Evolutionary conservation across 2,329 filamentous ascomycete genomes (phyloP), one percentile per base, ranked within the genome.

Genomic region (Hymenoscyphus repandus): DNA sequence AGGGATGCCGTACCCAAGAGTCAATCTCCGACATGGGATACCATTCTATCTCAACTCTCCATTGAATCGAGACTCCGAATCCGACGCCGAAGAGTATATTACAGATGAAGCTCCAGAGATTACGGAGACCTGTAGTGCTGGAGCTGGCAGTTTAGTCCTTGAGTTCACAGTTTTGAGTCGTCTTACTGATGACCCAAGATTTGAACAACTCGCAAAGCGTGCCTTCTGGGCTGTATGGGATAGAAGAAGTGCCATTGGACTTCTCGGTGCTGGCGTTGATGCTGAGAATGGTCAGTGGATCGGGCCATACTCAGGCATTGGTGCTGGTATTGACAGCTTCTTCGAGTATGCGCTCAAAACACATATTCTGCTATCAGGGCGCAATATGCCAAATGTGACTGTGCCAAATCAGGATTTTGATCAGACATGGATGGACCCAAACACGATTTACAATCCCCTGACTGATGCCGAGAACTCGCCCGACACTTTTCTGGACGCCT

Each of bases 211-310:
- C 13, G 92, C 89, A 1, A 97, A 97, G 69, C 77, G 88, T 50
- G 92, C 93, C 0, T 99, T 99, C 64, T 96, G 92, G 90, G 87
- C 91, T 20, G 89, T 99, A n/a, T 99, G 93, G 93, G 76, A 85
- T 39, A 78, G 88, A 50, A 81, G 91, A 57, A 96, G 89, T 66
- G 80, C 83, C 37, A 89, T 96, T 61, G 90, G 89, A 3, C 75
- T 99, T 20, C 85, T 99, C 56, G 93, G 92, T 6, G 87, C 90
- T 51, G 92, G 91, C 2, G 90, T 99, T 54, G 92, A 96, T 70
- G 89, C 90, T 1, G 92, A 97, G 65, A 86, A 83, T 27, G 93
- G 92, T 0, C 78, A 86, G 59, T 99, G 93, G 93, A 85, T 93
- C 32, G 86, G 86, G 7, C 79, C 88, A 1, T 91, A 89, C 66